Conservation (phyloP, 495 filamentous ascomycete genomes). For the Hypomontagnella submonticulosa region DNA sequence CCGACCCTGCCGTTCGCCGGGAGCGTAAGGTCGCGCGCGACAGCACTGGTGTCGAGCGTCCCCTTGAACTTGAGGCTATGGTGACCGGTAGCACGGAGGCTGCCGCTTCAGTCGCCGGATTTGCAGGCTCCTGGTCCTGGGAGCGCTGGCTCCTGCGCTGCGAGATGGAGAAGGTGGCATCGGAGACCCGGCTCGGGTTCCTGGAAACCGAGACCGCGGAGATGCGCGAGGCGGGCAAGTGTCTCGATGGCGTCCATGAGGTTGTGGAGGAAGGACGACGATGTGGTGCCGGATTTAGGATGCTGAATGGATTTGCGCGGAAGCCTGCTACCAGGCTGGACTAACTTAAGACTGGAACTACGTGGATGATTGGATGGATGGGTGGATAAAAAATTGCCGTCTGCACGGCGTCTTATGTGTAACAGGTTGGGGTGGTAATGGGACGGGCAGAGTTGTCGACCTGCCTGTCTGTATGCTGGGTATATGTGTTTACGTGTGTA, state of each 20-base stretch:
- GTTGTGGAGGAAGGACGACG: slow-evolving; percentile 87
- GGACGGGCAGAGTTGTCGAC: slow-evolving; percentile 6
- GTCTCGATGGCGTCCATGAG: slow-evolving; percentile 78
- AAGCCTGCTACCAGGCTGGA: slow-evolving; percentile 67
- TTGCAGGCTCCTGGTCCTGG: slow-evolving; percentile 92
- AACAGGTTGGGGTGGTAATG: slow-evolving; percentile 10
- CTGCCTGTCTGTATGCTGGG: slow-evolving; percentile 2
- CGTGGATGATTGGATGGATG: background rate
- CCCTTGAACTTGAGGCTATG: slow-evolving; percentile 72
- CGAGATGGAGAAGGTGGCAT: slow-evolving; percentile 82
- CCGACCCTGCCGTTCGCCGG: slow-evolving; percentile 61
- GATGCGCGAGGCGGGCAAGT: slow-evolving; percentile 61
- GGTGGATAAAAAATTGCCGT: background rate
- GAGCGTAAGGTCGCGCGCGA: slow-evolving; percentile 46
- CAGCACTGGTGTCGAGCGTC: slow-evolving; percentile 53
- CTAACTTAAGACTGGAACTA: background rate
- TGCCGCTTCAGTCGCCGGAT: slow-evolving; percentile 77
- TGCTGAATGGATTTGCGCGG: slow-evolving; percentile 86
- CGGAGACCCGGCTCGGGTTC: slow-evolving; percentile 65
- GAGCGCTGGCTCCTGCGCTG: slow-evolving; percentile 94
- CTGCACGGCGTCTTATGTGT: slow-evolving; percentile 22
- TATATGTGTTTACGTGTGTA: slow-evolving; percentile 23
- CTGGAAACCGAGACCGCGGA: slow-evolving; percentile 57
- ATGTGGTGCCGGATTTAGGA: slow-evolving; percentile 84
- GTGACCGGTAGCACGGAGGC: slow-evolving; percentile 77